Conservation (phyloP, 495 filamentous ascomycete genomes). For the Wilcoxina mikolae region DNA sequence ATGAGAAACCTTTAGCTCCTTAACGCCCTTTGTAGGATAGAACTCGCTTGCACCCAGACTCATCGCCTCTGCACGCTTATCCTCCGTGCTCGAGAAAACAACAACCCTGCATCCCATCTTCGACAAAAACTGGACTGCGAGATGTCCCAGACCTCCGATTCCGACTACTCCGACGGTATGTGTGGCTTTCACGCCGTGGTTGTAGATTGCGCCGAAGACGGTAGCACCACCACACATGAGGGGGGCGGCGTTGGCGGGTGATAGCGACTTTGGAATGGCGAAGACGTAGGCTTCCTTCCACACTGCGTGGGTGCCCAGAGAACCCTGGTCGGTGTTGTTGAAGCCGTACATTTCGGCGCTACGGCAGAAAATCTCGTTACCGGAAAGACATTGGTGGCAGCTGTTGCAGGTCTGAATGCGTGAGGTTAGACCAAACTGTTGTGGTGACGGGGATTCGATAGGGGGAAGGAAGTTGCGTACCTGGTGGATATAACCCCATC, state of each 20-base stretch:
- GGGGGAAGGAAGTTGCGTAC: not conserved
- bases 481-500: constrained; percentile 41
- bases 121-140: constrained; percentile 45
- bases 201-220: constrained; percentile 51
- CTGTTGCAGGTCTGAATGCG: constrained; percentile 36
- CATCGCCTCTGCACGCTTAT: constrained; percentile 47
- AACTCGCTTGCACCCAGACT: constrained; percentile 47
- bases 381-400: constrained; percentile 48
- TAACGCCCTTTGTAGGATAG: constrained; percentile 33
- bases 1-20: constrained; percentile 29
- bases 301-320: constrained; percentile 54
- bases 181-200: constrained; percentile 46
- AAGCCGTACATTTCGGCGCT: constrained; percentile 40
- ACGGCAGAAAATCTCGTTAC: constrained; percentile 65
- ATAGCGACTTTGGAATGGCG: constrained; percentile 55
- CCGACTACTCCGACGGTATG: constrained; percentile 58
- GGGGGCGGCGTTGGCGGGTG: constrained; percentile 50
- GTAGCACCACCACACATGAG: constrained; percentile 71
- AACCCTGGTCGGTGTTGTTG: constrained; percentile 44
- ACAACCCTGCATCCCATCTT: constrained; percentile 54
- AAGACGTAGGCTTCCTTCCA: constrained; percentile 65
- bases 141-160: constrained; percentile 59
- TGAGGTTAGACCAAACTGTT: constrained; percentile 1
- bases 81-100: constrained; percentile 46
- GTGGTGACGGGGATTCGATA: not conserved